Conservation (phyloP, 1,284 basidiomycete genomes). For the Pisolithus thermaeus region DNA sequence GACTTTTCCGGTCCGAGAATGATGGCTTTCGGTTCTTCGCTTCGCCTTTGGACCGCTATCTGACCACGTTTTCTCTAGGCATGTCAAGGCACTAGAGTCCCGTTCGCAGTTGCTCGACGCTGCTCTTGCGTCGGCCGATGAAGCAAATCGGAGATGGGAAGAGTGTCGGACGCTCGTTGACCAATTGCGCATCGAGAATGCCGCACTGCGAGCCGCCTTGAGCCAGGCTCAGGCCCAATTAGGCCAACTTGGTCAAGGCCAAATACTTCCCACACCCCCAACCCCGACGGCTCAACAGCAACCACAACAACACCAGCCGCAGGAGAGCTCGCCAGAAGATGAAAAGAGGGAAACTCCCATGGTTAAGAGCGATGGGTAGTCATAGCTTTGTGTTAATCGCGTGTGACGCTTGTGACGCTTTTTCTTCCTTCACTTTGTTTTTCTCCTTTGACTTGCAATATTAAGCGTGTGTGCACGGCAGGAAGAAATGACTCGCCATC, state of each 20-base stretch:
- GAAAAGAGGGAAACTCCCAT: slow-evolving; percentile 23
- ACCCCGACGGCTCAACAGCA: slow-evolving; percentile 11
- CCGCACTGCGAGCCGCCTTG: slow-evolving; percentile 49
- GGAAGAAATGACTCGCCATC: background rate
- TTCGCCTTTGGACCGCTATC: too few relatives aligned
- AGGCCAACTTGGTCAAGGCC: slow-evolving; percentile 21
- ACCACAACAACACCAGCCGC: slow-evolving; percentile 17
- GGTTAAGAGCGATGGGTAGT: slow-evolving; percentile 9
- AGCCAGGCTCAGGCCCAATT: slow-evolving; percentile 38
- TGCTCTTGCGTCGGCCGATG: slow-evolving; percentile 75
- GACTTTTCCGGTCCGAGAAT: background rate
- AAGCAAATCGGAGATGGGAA: slow-evolving; percentile 81
- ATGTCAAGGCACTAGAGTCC: slow-evolving; percentile 77
- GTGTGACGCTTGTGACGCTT: background rate
- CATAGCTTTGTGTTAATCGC: background rate
- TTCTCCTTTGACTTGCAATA: background rate
- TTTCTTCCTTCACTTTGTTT: slow-evolving; percentile 4
- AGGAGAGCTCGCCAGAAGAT: slow-evolving; percentile 23
- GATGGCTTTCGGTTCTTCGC: too few relatives aligned
- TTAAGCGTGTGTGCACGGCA: background rate
- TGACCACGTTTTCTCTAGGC: slow-evolving; percentile 37
- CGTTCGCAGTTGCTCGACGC: slow-evolving; percentile 77
- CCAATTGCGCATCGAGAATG: slow-evolving; percentile 75
- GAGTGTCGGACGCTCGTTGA: slow-evolving; percentile 78
- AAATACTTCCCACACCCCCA: slow-evolving; percentile 18